Conservation (phyloP, 1,284 basidiomycete species). For the Marasmius tenuissimus region DNA sequence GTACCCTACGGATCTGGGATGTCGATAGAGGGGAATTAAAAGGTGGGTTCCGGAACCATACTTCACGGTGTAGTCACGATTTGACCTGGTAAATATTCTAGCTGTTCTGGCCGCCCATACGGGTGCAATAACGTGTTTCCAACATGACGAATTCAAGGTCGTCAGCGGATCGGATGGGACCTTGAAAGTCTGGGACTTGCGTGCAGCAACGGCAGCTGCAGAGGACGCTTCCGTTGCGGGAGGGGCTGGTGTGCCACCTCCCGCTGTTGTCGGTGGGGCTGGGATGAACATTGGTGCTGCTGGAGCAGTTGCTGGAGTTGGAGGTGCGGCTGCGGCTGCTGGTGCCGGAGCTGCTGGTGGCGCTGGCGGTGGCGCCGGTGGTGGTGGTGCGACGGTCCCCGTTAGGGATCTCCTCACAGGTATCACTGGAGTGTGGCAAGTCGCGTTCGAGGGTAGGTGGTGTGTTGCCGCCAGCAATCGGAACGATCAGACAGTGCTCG, state of each 20-base stretch:
- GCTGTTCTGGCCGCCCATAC: conserved; percentile 80
- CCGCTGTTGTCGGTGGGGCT: not conserved
- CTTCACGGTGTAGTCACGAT: not conserved
- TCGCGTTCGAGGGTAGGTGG: conserved; percentile 89
- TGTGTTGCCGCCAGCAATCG: conserved; percentile 91
- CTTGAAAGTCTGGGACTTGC: conserved; percentile 93
- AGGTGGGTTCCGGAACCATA: conserved; percentile 33
- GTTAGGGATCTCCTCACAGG: conserved; percentile 86
- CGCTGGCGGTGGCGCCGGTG: not conserved
- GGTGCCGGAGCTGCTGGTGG: not conserved
- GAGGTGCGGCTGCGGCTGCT: not conserved
- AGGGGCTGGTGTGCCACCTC: not conserved
- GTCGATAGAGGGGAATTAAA: conserved; percentile 77
- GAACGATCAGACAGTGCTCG: conserved; percentile 74
- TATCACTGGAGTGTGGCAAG: conserved; percentile 95
- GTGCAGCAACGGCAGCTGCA: not conserved
- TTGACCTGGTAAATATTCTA: not conserved
- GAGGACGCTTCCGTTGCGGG: not conserved
- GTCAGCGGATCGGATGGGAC: conserved; percentile 93
- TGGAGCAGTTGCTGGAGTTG: not conserved
- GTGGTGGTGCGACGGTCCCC: conserved; percentile 63
- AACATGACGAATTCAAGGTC: conserved; percentile 96
- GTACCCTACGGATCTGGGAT: conserved; percentile 91
- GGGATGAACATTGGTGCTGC: not conserved
- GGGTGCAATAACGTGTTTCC: conserved; percentile 96